A percentile compares a stretch with the other conserved stretches of the same genome.
phyloP scores from a whole-genome alignment of 805 yeast species.

The Peterozyma toletana region DNA sequence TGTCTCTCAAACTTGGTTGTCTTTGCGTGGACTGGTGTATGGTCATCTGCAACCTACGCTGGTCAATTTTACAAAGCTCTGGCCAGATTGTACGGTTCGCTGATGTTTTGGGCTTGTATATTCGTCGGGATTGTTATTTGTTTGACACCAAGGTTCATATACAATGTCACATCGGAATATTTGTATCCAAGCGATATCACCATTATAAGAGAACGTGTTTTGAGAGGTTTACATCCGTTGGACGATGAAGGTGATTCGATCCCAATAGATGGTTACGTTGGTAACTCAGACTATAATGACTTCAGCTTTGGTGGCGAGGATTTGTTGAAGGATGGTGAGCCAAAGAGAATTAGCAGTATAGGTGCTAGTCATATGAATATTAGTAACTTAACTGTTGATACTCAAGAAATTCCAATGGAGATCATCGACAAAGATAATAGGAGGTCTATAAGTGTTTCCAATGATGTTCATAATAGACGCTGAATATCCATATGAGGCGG shows the following conservation, averaged over 20 bases:
- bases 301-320: slow-evolving; percentile 7
- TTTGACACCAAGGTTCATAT: slow-evolving; percentile 59
- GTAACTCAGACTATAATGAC: slow-evolving; percentile 8
- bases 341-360: neutral
- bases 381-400: slow-evolving; percentile 19
- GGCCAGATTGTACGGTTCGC: slow-evolving; percentile 51
- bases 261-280: slow-evolving; percentile 6
- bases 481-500: too few relatives aligned
- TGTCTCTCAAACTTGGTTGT: slow-evolving; percentile 50
- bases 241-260: slow-evolving; percentile 5
- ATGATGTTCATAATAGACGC: too few relatives aligned
- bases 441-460: neutral
- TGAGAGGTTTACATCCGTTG: slow-evolving; percentile 32
- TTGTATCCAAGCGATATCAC: slow-evolving; percentile 63
- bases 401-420: slow-evolving; percentile 32
- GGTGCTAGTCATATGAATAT: slow-evolving; percentile 13
- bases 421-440: slow-evolving; percentile 14
- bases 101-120: slow-evolving; percentile 58
- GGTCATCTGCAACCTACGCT: slow-evolving; percentile 48
- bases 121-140: slow-evolving; percentile 50
- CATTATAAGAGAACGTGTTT: slow-evolving; percentile 65
- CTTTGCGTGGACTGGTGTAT: slow-evolving; percentile 76
- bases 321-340: neutral
- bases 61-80: slow-evolving; percentile 62
- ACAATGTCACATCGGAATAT: slow-evolving; percentile 46